phyloP scores from a whole-genome alignment of 116 monocot species.

The Trichopus zeylanicus region DNA sequence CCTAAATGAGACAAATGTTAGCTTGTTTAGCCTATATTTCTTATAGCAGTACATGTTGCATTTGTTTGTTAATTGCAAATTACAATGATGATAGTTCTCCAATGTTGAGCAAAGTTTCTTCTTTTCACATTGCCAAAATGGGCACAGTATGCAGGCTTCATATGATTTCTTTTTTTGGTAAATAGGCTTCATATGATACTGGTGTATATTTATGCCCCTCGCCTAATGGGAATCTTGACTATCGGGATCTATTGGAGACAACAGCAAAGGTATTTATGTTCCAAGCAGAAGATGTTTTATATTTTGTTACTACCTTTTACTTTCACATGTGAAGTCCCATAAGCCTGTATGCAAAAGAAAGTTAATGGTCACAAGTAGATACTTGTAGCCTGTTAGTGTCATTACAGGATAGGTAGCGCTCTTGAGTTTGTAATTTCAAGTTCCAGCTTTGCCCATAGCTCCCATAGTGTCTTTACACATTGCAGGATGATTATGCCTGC shows the following conservation, averaged over 20 bases:
- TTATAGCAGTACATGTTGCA: not conserved
- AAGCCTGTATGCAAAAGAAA: no score
- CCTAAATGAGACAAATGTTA: not conserved
- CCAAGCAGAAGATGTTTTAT: not conserved
- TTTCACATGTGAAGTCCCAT: not conserved
- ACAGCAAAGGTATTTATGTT: conserved; percentile 53
- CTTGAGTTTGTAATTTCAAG: no score
- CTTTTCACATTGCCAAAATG: conserved; percentile 1
- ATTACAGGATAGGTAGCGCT: no score
- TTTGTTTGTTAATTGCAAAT: not conserved
- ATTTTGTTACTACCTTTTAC: not conserved
- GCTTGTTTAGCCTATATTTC: not conserved
- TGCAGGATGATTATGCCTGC: no score
- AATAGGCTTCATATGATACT: conserved; percentile 48
- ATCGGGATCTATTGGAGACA: conserved; percentile 44
- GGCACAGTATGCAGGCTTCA: conserved; percentile 36
- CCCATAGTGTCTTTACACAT: no score
- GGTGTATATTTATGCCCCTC: conserved; percentile 30
- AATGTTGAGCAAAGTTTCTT: not conserved
- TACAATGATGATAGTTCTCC: not conserved
- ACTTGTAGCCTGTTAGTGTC: no score
- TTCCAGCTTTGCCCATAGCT: no score
- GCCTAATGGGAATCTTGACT: conserved; percentile 74
- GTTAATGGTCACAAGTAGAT: no score
- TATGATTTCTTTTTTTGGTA: no score